Conservation (phyloP, 352 stramenopile species). For the Salisapilia sapeloensis region DNA sequence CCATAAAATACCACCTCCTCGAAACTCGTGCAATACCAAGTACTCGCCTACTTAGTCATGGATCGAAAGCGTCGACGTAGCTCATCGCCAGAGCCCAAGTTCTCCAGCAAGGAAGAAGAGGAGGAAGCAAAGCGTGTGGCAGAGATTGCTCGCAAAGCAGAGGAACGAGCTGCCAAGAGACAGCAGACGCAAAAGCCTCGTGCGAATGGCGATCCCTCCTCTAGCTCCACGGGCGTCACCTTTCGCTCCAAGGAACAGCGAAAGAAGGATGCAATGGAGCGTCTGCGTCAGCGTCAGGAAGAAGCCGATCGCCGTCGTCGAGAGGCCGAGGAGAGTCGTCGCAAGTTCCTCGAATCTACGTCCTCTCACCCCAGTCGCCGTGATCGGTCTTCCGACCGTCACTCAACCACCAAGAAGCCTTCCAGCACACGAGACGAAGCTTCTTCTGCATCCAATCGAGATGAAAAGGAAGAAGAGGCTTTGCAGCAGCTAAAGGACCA, state of each 20-base stretch:
- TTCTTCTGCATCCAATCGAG: background rate
- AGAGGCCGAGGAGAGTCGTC: slow-evolving; percentile 29
- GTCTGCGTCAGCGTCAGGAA: slow-evolving; percentile 46
- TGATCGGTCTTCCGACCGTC: background rate
- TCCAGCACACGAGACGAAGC: background rate
- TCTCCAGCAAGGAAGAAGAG: slow-evolving; percentile 19
- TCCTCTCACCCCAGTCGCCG: slow-evolving; percentile 11
- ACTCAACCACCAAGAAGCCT: background rate
- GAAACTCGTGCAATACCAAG: too few species aligned
- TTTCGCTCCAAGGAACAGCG: slow-evolving; percentile 75
- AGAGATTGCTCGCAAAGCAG: slow-evolving; percentile 38
- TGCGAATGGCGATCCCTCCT: slow-evolving; percentile 1
- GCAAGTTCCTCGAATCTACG: slow-evolving; percentile 45
- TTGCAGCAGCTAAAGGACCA: slow-evolving; percentile 76
- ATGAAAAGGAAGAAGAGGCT: slow-evolving; percentile 46
- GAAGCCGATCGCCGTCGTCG: slow-evolving; percentile 27
- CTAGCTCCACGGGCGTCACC: slow-evolving; percentile 15
- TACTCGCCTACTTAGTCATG: too few species aligned
- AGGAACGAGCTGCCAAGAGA: slow-evolving; percentile 40
- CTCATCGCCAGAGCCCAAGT: too few species aligned
- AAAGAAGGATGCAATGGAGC: slow-evolving; percentile 51
- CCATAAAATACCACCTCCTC: too few species aligned
- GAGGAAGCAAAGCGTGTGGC: slow-evolving; percentile 58
- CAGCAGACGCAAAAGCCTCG: slow-evolving; percentile 8
- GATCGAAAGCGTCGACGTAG: too few species aligned